A percentile compares a stretch with the other conserved stretches of the same genome.
Conservation (phyloP, 495 filamentous ascomycete genomes). For the Aspergillus homomorphus region DNA sequence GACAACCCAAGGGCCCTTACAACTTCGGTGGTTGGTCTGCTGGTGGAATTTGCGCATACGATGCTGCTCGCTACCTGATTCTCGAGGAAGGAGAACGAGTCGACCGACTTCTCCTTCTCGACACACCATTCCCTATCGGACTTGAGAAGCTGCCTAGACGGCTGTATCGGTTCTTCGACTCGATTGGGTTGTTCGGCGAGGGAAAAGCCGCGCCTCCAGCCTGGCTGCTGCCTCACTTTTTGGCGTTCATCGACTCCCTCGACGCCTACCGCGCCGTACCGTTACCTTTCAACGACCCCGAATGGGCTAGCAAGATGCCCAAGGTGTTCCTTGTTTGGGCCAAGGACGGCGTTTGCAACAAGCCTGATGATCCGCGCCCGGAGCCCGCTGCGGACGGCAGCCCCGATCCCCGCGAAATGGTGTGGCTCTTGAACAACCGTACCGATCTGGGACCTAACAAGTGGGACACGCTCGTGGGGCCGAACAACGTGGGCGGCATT, state of each 20-base stretch:
- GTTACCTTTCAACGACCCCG: conserved; percentile 35
- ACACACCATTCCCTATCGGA: conserved; percentile 74
- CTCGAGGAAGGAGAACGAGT: conserved; percentile 64
- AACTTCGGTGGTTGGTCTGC: conserved; percentile 76
- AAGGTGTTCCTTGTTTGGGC: conserved; percentile 74
- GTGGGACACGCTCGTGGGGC: conserved; percentile 73
- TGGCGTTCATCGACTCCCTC: conserved; percentile 69
- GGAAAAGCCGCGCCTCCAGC: conserved; percentile 60
- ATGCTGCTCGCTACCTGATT: conserved; percentile 70
- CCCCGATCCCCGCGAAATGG: conserved; percentile 54
- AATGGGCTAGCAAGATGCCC: conserved; percentile 48
- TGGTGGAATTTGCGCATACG: conserved; percentile 85
- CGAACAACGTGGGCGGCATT: conserved; percentile 63
- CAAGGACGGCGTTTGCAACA: conserved; percentile 74
- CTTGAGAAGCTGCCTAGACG: conserved; percentile 74
- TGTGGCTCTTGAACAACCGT: conserved; percentile 76
- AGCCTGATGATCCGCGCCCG: conserved; percentile 64
- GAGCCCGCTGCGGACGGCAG: conserved; percentile 64
- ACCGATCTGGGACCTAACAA: conserved; percentile 74
- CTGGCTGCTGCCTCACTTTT: conserved; percentile 85
- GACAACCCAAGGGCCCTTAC: conserved; percentile 71
- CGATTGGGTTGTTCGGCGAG: conserved; percentile 76
- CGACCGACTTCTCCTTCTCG: conserved; percentile 74
- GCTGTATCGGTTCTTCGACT: conserved; percentile 75
- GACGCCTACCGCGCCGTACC: conserved; percentile 63